phyloP scores from a whole-genome alignment of 768 basidiomycete species.

The Cantharellus cinnabarinus region DNA sequence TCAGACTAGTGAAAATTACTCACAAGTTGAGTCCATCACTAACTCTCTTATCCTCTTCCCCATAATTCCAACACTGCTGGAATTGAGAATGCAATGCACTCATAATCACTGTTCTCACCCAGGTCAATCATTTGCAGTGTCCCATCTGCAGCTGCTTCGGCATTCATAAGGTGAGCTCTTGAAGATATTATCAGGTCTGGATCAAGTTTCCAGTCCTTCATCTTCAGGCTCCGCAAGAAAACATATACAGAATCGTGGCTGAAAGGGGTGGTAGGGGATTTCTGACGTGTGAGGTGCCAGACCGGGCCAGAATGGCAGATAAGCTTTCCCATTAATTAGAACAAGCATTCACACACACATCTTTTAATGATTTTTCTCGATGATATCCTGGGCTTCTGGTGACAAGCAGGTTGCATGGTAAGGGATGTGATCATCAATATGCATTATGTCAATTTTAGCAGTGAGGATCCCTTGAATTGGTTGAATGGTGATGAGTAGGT shows the following conservation, averaged over 20 bases:
- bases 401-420: not conserved
- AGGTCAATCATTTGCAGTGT: not conserved
- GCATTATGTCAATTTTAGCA: not conserved
- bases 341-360: not conserved
- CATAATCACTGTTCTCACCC: not conserved
- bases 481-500: not conserved
- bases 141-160: not conserved
- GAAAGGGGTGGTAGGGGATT: constrained; percentile 6
- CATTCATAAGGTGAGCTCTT: constrained; percentile 1
- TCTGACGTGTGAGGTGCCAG: not conserved
- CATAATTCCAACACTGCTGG: constrained; percentile 12
- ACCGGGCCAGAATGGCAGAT: not conserved
- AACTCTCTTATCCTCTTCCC: constrained; percentile 13
- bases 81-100: constrained; percentile 13
- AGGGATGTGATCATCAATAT: not conserved
- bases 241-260: constrained; percentile 11
- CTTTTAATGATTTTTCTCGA: not conserved
- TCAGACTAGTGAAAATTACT: constrained; percentile 1
- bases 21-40: constrained; percentile 17
- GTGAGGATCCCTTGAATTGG: not conserved
- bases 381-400: not conserved
- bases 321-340: too few species aligned
- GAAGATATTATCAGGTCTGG: constrained; percentile 15
- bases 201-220: constrained; percentile 13
- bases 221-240: constrained; percentile 10